Conservation (phyloP, 306 rosid genomes). For the Pyrus betulifolia region DNA sequence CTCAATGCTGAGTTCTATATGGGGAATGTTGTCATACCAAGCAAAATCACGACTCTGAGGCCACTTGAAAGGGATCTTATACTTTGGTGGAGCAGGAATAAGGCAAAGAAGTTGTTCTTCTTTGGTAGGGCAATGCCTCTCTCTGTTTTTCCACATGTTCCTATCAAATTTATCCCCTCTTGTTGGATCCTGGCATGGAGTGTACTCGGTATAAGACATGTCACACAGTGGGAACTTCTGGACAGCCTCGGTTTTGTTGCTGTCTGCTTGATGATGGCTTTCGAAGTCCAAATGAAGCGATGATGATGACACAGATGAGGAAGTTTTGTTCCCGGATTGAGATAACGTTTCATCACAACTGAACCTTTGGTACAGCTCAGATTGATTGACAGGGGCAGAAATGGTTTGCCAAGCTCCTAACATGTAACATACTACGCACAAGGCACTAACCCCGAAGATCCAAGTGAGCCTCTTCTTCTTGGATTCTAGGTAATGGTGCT, state of each 20-base stretch:
- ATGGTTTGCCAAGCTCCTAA: conserved; percentile 70
- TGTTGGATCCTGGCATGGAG: conserved; percentile 74
- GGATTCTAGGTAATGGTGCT: conserved; percentile 61
- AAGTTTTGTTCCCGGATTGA: not conserved
- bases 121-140: conserved; percentile 78
- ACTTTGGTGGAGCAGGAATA: conserved; percentile 86
- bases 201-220: conserved; percentile 59
- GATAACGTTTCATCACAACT: conserved; percentile 31
- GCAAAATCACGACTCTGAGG: conserved; percentile 90
- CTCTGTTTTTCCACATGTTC: conserved; percentile 77
- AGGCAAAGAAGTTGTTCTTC: conserved; percentile 62
- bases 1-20: conserved; percentile 84
- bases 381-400: conserved; percentile 29
- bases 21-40: conserved; percentile 93
- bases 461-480: conserved; percentile 62
- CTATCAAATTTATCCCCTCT: conserved; percentile 68
- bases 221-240: conserved; percentile 53
- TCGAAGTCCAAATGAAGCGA: conserved; percentile 44
- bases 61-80: conserved; percentile 88
- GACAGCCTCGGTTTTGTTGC: conserved; percentile 30
- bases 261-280: conserved; percentile 58
- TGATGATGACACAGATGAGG: conserved; percentile 3
- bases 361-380: conserved; percentile 37
- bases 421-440: conserved; percentile 62
- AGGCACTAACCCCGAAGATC: conserved; percentile 70